A percentile compares a stretch with the other conserved stretches of the same genome.
Evolutionary conservation across 805 yeast species (phyloP).

Genomic region (Brettanomyces naardenensis): DNA sequence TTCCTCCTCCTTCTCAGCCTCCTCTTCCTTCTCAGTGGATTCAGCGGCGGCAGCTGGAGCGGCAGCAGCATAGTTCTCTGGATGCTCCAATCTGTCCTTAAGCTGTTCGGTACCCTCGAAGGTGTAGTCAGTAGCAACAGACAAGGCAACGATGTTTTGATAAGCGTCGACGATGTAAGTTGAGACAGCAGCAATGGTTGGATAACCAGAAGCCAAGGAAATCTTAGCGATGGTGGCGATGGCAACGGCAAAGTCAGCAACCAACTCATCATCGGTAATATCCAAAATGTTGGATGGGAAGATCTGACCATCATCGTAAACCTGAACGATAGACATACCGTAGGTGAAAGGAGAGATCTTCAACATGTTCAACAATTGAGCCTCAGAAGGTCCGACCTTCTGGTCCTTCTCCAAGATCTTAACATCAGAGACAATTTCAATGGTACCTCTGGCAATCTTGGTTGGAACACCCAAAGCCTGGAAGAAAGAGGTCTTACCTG

Average conservation of each 20-base stretch:
- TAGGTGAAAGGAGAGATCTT: constrained; percentile 99
- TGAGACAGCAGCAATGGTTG: constrained; percentile 98
- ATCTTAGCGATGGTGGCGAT: constrained; percentile 89
- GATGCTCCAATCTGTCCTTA: constrained; percentile 99
- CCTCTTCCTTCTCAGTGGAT: constrained; percentile 48
- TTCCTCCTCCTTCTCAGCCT: constrained; percentile 64
- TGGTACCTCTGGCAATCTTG: constrained; percentile 99
- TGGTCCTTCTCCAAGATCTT: constrained; percentile 81
- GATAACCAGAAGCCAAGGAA: constrained; percentile 97
- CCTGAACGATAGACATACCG: constrained; percentile 95
- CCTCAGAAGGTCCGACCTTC: constrained; percentile 99
- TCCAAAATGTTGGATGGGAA: constrained; percentile 96
- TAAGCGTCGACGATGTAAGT: constrained; percentile 98
- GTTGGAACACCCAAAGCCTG: constrained; percentile 99
- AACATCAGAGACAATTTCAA: constrained; percentile 96
- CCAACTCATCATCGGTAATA: constrained; percentile 95
- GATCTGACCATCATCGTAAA: constrained; percentile 97
- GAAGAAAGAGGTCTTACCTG: constrained; percentile 99
- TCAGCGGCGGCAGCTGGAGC: constrained; percentile 95
- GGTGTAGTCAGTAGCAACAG: constrained; percentile 97
- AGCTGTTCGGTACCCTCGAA: constrained; percentile 98
- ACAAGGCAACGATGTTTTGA: constrained; percentile 97
- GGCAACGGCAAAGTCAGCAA: constrained; percentile 87
- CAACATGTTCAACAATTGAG: constrained; percentile 96
- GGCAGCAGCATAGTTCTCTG: constrained; percentile 99